A percentile compares a stretch with the other conserved stretches of the same genome.
These are phyloP conservation scores for Posidonia australis DNA, from an alignment of 106 monocot species.

Conservation along the genomic window DNA sequence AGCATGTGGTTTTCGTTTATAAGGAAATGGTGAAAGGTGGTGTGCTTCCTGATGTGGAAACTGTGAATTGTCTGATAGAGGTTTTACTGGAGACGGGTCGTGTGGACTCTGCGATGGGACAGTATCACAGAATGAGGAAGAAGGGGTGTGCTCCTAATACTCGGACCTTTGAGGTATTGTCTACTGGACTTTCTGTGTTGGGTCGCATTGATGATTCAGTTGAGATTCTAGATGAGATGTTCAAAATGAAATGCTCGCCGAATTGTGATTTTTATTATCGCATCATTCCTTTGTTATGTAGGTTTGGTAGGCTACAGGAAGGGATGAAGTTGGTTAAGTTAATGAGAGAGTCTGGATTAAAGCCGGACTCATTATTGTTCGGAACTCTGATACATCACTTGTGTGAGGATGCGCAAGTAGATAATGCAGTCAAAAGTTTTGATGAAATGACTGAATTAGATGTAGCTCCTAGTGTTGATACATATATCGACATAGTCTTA, in stretches of 20 bases:
- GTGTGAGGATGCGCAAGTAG: slow-evolving; percentile 24
- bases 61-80: slow-evolving; percentile 48
- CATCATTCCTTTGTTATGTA: slow-evolving; percentile 31
- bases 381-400: slow-evolving; percentile 24
- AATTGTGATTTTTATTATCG: slow-evolving; percentile 25
- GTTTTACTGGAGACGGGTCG: slow-evolving; percentile 23
- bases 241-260: slow-evolving; percentile 19
- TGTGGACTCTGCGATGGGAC: slow-evolving; percentile 40
- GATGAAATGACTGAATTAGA: slow-evolving; percentile 31
- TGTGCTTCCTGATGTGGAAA: slow-evolving; percentile 44
- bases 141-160: slow-evolving; percentile 44
- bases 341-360: slow-evolving; percentile 30
- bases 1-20: slow-evolving; percentile 44
- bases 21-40: slow-evolving; percentile 71
- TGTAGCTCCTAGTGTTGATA: slow-evolving; percentile 14
- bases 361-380: slow-evolving; percentile 16
- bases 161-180: slow-evolving; percentile 48
- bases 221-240: slow-evolving; percentile 38
- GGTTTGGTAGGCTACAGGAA: slow-evolving; percentile 27
- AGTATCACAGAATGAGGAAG: slow-evolving; percentile 47
- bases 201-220: slow-evolving; percentile 35
- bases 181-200: slow-evolving; percentile 26
- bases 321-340: slow-evolving; percentile 30
- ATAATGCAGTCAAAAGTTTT: slow-evolving; percentile 36
- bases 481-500: slow-evolving; percentile 29